Conservation (phyloP, 2,329 filamentous ascomycete species). For the Colletotrichum sansevieriae region DNA sequence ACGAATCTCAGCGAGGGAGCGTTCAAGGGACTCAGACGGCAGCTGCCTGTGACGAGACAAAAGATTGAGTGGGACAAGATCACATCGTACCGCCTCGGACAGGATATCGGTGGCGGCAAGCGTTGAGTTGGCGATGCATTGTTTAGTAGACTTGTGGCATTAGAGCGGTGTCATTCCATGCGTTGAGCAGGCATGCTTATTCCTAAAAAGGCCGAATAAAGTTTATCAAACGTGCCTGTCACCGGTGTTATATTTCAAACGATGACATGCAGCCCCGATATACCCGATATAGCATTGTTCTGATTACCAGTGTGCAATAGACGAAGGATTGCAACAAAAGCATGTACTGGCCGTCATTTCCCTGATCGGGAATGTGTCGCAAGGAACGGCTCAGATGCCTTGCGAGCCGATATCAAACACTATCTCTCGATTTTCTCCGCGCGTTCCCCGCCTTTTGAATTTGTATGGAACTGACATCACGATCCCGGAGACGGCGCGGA, state of each 20-base stretch:
- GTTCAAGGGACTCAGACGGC: conserved; percentile 92
- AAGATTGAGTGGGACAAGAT: conserved; percentile 99
- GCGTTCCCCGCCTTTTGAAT: conserved; percentile 37
- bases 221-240: not conserved
- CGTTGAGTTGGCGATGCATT: conserved; percentile 53
- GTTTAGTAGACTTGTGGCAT: conserved; percentile 21
- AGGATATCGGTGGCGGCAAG: conserved; percentile 80
- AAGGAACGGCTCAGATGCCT: conserved; percentile 3
- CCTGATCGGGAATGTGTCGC: conserved; percentile 22
- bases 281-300: not conserved
- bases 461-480: conserved; percentile 14
- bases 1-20: conserved; percentile 89
- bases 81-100: conserved; percentile 87
- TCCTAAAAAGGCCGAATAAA: not conserved
- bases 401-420: conserved; percentile 15
- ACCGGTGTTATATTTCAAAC: not conserved
- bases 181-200: conserved; percentile 12
- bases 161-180: conserved; percentile 19
- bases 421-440: conserved; percentile 26
- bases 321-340: conserved; percentile 1
- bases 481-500: conserved; percentile 9
- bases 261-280: not conserved
- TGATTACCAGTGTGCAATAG: not conserved
- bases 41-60: conserved; percentile 95
- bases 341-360: conserved; percentile 11